Conservation (phyloP, 495 filamentous ascomycete species). For the Geopyxis carbonaria region DNA sequence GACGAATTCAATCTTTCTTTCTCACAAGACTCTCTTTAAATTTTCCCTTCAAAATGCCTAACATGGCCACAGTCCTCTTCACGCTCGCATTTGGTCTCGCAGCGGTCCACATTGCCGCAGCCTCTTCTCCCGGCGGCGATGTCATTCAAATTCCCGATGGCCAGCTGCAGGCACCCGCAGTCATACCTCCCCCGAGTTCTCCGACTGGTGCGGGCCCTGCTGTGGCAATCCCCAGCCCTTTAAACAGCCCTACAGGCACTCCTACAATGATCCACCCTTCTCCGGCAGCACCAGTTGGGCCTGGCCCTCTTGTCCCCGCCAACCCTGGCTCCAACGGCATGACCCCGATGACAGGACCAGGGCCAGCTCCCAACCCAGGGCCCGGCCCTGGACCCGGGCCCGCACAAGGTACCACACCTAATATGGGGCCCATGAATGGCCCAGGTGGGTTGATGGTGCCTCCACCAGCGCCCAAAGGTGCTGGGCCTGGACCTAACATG, state of each 20-base stretch:
- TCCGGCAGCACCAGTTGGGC: no score
- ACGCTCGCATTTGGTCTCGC: no score
- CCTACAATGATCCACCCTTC: no score
- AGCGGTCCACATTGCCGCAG: no score
- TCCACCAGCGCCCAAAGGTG: neutral
- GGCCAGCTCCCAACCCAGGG: neutral
- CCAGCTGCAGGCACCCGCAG: slow-evolving; percentile 10
- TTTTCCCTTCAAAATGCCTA: no score
- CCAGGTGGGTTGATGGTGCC: neutral
- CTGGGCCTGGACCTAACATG: neutral
- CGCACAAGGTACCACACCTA: neutral
- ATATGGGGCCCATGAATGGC: neutral
- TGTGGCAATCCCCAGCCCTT: slow-evolving; percentile 27
- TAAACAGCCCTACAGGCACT: no score
- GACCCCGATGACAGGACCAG: neutral
- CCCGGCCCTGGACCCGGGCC: neutral
- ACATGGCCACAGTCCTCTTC: no score
- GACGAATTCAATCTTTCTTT: no score
- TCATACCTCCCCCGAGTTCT: slow-evolving; percentile 27
- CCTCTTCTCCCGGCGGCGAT: neutral
- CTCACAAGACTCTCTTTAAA: no score
- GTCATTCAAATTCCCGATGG: slow-evolving; percentile 9
- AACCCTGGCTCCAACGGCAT: slow-evolving; percentile 14
- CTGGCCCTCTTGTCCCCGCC: no score
- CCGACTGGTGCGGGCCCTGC: neutral